phyloP scores from a whole-genome alignment of 495 filamentous ascomycete genomes.

The Hyaloscypha bicolor region DNA sequence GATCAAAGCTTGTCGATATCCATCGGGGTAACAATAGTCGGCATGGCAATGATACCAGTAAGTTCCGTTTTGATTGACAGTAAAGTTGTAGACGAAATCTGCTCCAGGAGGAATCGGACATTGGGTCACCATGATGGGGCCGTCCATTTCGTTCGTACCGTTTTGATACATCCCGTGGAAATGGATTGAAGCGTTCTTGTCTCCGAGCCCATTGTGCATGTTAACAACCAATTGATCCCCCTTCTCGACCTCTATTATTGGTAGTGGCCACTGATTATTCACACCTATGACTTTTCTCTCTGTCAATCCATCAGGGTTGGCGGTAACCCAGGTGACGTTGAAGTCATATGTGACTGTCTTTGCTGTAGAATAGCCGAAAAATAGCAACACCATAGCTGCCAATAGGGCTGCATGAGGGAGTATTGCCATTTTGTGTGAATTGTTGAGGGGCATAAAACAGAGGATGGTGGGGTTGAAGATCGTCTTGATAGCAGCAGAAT shows the following conservation, averaged over 20 bases:
- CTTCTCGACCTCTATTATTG: conserved; percentile 64
- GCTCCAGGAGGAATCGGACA: conserved; percentile 46
- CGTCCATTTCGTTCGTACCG: conserved; percentile 65
- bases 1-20: conserved; percentile 70
- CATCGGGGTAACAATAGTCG: conserved; percentile 50
- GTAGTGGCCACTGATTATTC: conserved; percentile 75
- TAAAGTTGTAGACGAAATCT: conserved; percentile 76
- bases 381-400: background rate
- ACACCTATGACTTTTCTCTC: conserved; percentile 75
- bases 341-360: conserved; percentile 60
- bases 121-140: conserved; percentile 57
- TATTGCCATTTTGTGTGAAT: background rate
- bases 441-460: background rate
- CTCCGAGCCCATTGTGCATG: conserved; percentile 68
- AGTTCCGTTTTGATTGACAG: conserved; percentile 44
- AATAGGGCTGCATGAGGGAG: background rate
- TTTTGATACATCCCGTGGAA: conserved; percentile 68
- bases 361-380: background rate
- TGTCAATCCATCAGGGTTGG: conserved; percentile 66
- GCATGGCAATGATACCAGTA: conserved; percentile 25
- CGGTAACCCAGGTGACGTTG: conserved; percentile 72
- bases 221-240: conserved; percentile 72
- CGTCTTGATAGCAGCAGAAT: background rate
- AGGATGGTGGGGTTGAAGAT: background rate
- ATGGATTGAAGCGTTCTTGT: conserved; percentile 66